Base-by-base conservation (phyloP, 306 rosid species). In the Leucaena leucocephala region DNA sequence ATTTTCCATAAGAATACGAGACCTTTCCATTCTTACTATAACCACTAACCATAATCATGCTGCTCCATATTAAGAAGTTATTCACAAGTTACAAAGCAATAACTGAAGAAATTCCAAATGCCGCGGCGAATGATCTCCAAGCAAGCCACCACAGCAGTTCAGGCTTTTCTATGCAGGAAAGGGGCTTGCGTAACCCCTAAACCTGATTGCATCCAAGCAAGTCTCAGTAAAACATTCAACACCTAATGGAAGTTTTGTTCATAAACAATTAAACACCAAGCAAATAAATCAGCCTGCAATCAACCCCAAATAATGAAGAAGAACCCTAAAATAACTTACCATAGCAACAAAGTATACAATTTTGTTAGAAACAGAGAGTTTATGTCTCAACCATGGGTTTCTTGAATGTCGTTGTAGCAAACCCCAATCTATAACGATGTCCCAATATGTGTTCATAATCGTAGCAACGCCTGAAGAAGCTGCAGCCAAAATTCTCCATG, bases 61-160 rank as follows among this genome's bases (percentile, higher is more conserved):
- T 17, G 80, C 43, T 67, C 54, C n/a, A 21, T 48, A 6, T 65
- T 44, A 33, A n/a, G 48, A 72, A 67, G 7, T 63, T 15, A 59
- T 59, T 4, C 66, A 59, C 66, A 40, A 13, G 33, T 39, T 43
- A 21, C 49, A 72, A 5, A 68, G 63, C 8, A 48, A 62, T 75
- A 93, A 97, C 98, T 86, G 85, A 91, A 89, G 82, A 93, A 91
- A 75, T 93, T 93, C 97, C 98, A 91, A 72, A 93, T 89, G 82
- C 98, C 97, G 0, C 94, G 97, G 2, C 94, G 94, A 77, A 91
- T 76, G 67, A 91, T 93, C 78, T 93, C 98, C 84, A 93, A 85
- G 77, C 87, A 86, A 35, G 94, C 88, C 19, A 93, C 88, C 17
- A 91, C 27, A 48, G 97, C 89, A 78, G 80, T 62, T 27, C 88